A percentile compares a stretch with the other conserved stretches of the same genome.
Evolutionary conservation across 1,139 yeast genomes (phyloP).

Genomic region (Candida tetrigidarum): DNA sequence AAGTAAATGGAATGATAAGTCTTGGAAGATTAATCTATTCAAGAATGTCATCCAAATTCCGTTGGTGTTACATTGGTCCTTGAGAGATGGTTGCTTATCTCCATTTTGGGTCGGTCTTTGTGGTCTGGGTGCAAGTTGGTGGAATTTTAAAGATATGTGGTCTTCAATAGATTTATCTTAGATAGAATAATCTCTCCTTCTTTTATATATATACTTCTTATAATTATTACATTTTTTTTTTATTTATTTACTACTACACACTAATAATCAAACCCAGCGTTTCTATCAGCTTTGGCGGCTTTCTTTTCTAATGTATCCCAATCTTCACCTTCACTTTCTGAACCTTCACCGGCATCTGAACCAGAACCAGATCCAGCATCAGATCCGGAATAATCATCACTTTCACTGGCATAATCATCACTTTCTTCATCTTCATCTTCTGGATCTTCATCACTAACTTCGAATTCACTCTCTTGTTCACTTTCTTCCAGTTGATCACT

Average conservation of each 20-base stretch:
- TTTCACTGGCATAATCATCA: slow-evolving; percentile 45
- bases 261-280: slow-evolving; percentile 11
- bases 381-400: slow-evolving; percentile 47
- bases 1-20: slow-evolving; percentile 34
- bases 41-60: slow-evolving; percentile 54
- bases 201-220: slow-evolving; percentile 6
- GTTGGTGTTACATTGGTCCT: slow-evolving; percentile 61
- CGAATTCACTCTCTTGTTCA: slow-evolving; percentile 64
- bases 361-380: slow-evolving; percentile 34
- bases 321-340: slow-evolving; percentile 58
- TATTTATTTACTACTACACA: not conserved
- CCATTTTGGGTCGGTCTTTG: slow-evolving; percentile 57
- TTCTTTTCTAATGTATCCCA: slow-evolving; percentile 77
- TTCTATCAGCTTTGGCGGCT: slow-evolving; percentile 55
- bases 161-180: slow-evolving; percentile 34
- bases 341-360: slow-evolving; percentile 40
- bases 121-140: slow-evolving; percentile 53
- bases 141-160: slow-evolving; percentile 46
- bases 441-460: slow-evolving; percentile 68
- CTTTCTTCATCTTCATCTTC: slow-evolving; percentile 74
- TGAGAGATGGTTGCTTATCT: slow-evolving; percentile 55
- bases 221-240: not conserved
- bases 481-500: slow-evolving; percentile 65
- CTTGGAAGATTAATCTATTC: slow-evolving; percentile 42
- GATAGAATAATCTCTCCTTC: not conserved